Evolutionary conservation across 2,329 filamentous ascomycete species (phyloP).

Genomic region (Penicillium sp.): DNA sequence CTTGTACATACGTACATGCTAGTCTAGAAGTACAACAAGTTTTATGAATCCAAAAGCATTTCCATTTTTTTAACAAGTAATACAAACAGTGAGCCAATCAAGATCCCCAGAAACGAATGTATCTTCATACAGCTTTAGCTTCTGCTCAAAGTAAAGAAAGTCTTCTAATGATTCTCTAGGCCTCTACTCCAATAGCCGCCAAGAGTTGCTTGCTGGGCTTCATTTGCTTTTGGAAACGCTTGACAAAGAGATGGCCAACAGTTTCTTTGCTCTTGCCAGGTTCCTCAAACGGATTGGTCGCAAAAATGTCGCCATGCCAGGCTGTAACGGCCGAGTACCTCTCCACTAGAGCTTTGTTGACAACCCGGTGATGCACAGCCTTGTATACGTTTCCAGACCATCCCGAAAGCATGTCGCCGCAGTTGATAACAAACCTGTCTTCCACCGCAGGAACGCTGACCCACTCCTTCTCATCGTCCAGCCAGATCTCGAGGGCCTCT

Average conservation of each 20-base stretch:
- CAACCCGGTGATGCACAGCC: background rate
- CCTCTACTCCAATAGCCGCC: background rate
- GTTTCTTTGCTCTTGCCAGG: background rate
- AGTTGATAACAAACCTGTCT: constrained; percentile 29
- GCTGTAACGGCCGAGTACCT: background rate
- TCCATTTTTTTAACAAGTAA: background rate
- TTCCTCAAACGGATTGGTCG: background rate
- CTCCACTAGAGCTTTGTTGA: background rate
- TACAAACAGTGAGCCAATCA: background rate
- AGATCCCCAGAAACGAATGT: background rate
- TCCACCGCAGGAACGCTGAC: constrained; percentile 34
- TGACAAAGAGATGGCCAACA: background rate
- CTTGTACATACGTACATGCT: background rate
- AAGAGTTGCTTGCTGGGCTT: background rate
- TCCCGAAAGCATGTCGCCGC: constrained; percentile 23
- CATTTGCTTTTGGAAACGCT: background rate
- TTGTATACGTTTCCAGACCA: constrained; percentile 8
- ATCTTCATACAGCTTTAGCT: background rate
- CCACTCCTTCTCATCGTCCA: constrained; percentile 21
- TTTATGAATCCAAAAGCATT: no score
- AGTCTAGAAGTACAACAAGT: no score
- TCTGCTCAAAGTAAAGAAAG: background rate
- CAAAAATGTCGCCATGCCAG: background rate
- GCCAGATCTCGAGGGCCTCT: constrained; percentile 22
- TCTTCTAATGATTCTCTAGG: background rate